phyloP scores from a whole-genome alignment of 257 asterid species.

The Craterostigma plantagineum region DNA sequence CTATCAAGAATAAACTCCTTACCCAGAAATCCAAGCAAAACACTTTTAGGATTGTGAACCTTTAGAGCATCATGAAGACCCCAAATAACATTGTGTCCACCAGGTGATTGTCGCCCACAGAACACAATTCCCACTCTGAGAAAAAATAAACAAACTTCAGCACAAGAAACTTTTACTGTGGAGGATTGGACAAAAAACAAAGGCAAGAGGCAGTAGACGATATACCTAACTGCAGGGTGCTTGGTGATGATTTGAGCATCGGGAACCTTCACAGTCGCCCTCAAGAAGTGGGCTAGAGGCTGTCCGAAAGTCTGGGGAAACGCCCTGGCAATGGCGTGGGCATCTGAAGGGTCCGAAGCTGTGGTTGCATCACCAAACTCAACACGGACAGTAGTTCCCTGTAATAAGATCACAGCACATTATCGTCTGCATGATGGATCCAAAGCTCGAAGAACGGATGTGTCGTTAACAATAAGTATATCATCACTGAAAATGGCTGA shows the following conservation, averaged over 20 bases:
- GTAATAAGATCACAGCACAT: background rate
- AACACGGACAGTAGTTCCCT: conserved; percentile 93
- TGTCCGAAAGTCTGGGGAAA: conserved; percentile 87
- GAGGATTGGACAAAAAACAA: background rate
- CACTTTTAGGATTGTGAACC: conserved; percentile 54
- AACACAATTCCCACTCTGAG: conserved; percentile 83
- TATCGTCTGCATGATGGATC: too few species aligned
- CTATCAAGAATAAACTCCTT: conserved; percentile 5
- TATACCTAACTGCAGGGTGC: conserved; percentile 60
- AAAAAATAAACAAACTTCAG: conserved; percentile 6
- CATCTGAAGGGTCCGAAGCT: conserved; percentile 50
- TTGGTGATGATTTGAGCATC: conserved; percentile 78
- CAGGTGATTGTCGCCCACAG: conserved; percentile 97
- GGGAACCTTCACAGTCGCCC: conserved; percentile 63
- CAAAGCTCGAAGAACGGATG: too few species aligned
- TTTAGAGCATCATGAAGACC: conserved; percentile 77
- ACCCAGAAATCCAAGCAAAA: conserved; percentile 85
- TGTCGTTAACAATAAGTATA: too few species aligned
- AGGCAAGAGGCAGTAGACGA: conserved; percentile 1
- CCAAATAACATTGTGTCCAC: conserved; percentile 94
- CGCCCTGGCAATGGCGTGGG: conserved; percentile 60
- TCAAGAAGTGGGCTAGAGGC: conserved; percentile 69
- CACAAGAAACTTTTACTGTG: background rate
- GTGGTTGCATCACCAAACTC: conserved; percentile 75
- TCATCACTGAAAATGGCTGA: too few species aligned